These are phyloP conservation scores for Paracorniculantispora psalliotae DNA, from an alignment of 2,329 filamentous ascomycete genomes.

Conservation along the genomic window DNA sequence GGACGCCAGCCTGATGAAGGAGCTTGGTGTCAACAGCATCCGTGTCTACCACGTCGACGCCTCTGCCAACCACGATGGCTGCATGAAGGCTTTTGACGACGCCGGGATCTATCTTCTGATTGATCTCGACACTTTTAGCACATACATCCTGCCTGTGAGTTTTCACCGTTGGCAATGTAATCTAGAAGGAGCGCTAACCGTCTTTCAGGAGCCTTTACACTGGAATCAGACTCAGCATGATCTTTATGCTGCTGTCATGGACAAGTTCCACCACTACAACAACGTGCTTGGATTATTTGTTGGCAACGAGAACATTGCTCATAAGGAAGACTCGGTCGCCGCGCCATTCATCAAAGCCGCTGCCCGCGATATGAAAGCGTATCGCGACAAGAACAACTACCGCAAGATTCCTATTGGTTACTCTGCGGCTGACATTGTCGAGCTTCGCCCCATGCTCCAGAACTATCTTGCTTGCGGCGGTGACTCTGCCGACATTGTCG, in stretches of 20 bases:
- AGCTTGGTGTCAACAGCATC: constrained; percentile 75
- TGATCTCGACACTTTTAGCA: constrained; percentile 72
- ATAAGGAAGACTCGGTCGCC: constrained; percentile 51
- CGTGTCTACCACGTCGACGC: constrained; percentile 86
- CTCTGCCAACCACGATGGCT: constrained; percentile 63
- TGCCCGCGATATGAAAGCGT: constrained; percentile 74
- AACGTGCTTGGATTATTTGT: constrained; percentile 82
- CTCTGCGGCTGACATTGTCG: constrained; percentile 77
- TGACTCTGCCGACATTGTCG: constrained; percentile 63
- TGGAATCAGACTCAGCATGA: constrained; percentile 72
- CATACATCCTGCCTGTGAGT: constrained; percentile 58
- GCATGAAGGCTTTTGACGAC: constrained; percentile 75
- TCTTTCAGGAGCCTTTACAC: constrained; percentile 47
- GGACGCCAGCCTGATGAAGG: constrained; percentile 73
- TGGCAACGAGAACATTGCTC: constrained; percentile 80
- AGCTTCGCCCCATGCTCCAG: constrained; percentile 57
- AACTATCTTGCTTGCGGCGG: constrained; percentile 74
- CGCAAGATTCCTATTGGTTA: constrained; percentile 81
- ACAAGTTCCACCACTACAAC: constrained; percentile 70
- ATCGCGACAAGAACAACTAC: constrained; percentile 70
- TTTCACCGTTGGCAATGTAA: neutral
- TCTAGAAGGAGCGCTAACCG: constrained; percentile 17
- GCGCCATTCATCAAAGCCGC: constrained; percentile 83
- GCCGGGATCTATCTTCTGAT: constrained; percentile 80
- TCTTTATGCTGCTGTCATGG: constrained; percentile 66